Conservation (phyloP, 257 asterid genomes). For the Penstemon barbatus region DNA sequence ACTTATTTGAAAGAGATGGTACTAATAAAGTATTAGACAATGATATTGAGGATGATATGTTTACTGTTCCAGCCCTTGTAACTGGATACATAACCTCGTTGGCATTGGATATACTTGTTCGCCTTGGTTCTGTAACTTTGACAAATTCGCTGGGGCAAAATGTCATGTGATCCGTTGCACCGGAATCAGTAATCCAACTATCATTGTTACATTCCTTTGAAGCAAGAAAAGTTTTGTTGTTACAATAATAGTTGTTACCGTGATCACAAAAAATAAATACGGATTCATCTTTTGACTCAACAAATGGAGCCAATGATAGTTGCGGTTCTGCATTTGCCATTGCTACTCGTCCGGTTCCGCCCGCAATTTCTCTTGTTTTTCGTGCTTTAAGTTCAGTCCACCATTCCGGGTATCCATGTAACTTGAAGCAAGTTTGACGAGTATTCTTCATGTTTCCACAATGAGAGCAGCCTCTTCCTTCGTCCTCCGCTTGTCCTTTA, state of each 20-base stretch:
- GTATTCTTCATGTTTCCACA: conserved; percentile 7
- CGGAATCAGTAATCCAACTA: background rate
- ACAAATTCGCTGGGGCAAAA: background rate
- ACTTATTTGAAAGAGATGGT: conserved; percentile 3
- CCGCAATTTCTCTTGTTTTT: background rate
- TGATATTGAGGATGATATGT: background rate
- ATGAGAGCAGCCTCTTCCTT: background rate
- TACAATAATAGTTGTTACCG: background rate
- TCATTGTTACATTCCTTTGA: background rate
- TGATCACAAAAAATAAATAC: background rate
- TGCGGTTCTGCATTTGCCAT: background rate
- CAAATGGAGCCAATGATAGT: background rate
- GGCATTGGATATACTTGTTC: background rate
- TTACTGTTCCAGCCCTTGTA: background rate
- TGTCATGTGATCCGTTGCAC: background rate
- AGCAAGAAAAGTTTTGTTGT: background rate
- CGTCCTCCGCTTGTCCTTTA: too few relatives aligned
- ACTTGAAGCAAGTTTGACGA: background rate
- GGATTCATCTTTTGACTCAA: background rate
- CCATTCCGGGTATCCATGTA: background rate
- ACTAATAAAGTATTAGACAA: background rate
- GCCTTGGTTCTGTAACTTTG: background rate
- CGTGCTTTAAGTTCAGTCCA: background rate
- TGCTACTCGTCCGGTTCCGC: background rate
- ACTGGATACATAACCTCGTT: conserved; percentile 1